Percentiles rank a stretch among this genome's conserved stretches.
These are phyloP conservation scores for Lyophyllum semitale DNA, from an alignment of 768 basidiomycete species.

Conservation along the genomic window DNA sequence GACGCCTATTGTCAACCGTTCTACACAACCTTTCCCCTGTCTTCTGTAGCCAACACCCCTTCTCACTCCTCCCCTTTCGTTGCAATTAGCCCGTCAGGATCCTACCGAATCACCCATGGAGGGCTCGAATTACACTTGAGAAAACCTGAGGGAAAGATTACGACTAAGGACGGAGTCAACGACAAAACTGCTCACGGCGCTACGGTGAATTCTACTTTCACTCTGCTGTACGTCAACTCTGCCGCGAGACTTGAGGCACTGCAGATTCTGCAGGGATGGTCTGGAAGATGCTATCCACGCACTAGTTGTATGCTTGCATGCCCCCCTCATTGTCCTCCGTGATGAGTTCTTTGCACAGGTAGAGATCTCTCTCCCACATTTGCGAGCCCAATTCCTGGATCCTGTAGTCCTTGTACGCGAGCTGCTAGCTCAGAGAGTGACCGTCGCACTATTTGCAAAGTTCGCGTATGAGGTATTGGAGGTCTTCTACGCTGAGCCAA, in stretches of 20 bases:
- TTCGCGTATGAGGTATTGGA: background rate
- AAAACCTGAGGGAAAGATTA: slow-evolving; percentile 30
- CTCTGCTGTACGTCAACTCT: slow-evolving; percentile 27
- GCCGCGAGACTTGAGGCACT: background rate
- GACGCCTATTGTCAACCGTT: slow-evolving; percentile 25
- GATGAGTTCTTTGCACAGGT: no score
- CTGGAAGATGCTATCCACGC: background rate
- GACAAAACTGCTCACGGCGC: slow-evolving; percentile 36
- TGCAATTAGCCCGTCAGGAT: slow-evolving; percentile 27
- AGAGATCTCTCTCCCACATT: no score
- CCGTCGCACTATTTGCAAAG: background rate
- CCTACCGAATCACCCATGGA: slow-evolving; percentile 24
- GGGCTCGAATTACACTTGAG: slow-evolving; percentile 34
- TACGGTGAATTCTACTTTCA: slow-evolving; percentile 42
- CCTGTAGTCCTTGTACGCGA: background rate
- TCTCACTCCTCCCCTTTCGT: slow-evolving; percentile 20
- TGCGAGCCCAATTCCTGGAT: background rate
- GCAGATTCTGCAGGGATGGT: background rate
- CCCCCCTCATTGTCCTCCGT: no score
- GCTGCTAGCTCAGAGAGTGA: background rate
- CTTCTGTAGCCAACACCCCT: slow-evolving; percentile 14
- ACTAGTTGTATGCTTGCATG: background rate
- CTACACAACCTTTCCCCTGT: slow-evolving; percentile 20
- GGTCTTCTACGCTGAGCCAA: background rate
- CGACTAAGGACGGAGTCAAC: slow-evolving; percentile 32